Percentiles rank a stretch among this genome's conserved stretches.
phyloP scores from a whole-genome alignment of 78 protist genomes.

The Speleostelium caveatum region DNA sequence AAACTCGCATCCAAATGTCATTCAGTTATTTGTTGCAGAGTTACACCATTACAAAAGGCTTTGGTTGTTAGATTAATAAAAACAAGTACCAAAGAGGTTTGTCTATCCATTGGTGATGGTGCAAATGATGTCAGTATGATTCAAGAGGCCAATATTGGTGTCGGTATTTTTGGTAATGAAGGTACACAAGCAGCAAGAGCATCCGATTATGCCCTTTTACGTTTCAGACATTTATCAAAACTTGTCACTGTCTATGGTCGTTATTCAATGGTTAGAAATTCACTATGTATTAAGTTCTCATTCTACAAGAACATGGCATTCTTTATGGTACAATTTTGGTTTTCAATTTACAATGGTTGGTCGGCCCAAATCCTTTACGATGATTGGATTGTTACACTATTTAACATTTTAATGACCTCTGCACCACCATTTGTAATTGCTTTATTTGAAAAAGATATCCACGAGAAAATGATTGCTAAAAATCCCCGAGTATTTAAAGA shows the following conservation, averaged over 20 bases:
- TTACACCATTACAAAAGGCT: slow-evolving; percentile 91
- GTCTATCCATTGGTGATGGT: slow-evolving; percentile 95
- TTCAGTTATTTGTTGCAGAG: slow-evolving; percentile 90
- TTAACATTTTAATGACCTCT: slow-evolving; percentile 84
- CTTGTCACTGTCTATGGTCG: slow-evolving; percentile 93
- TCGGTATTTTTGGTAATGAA: slow-evolving; percentile 94
- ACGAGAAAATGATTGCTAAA: slow-evolving; percentile 20
- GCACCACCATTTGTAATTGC: slow-evolving; percentile 81
- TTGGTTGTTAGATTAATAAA: slow-evolving; percentile 84
- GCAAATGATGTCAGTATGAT: slow-evolving; percentile 97
- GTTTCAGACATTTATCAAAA: slow-evolving; percentile 77
- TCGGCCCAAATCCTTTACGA: slow-evolving; percentile 86
- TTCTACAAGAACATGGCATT: slow-evolving; percentile 90
- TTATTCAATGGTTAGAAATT: slow-evolving; percentile 74
- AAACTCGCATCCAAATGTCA: slow-evolving; percentile 77
- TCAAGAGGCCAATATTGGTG: slow-evolving; percentile 79
- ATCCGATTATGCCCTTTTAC: slow-evolving; percentile 90
- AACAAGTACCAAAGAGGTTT: slow-evolving; percentile 14
- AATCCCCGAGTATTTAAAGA: slow-evolving; percentile 53
- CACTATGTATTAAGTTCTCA: slow-evolving; percentile 82
- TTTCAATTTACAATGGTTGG: slow-evolving; percentile 51
- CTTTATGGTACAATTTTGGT: slow-evolving; percentile 79
- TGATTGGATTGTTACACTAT: slow-evolving; percentile 70
- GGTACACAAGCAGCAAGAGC: slow-evolving; percentile 94
- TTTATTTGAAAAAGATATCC: slow-evolving; percentile 49